A percentile compares a stretch with the other conserved stretches of the same genome.
Conservation (phyloP, 441 rosid species). For the Adansonia rubrostipa region DNA sequence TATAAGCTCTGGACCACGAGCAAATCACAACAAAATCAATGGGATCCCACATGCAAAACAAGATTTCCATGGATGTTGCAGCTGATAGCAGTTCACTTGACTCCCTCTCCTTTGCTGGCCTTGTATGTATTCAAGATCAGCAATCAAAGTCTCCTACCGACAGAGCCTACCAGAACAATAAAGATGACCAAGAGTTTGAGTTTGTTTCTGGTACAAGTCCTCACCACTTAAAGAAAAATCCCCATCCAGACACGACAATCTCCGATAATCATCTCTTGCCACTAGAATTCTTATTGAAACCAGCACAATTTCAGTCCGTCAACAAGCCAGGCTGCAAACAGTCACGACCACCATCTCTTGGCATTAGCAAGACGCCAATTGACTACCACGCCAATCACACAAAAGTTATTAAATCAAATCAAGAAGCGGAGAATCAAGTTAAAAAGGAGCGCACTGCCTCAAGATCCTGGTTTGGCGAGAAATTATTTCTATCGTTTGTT, state of each 20-base stretch:
- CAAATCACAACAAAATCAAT: constrained; percentile 26
- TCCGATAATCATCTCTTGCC: constrained; percentile 33
- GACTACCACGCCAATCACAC: not conserved
- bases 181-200: constrained; percentile 38
- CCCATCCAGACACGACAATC: constrained; percentile 18
- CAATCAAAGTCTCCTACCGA: constrained; percentile 26
- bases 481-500: constrained; percentile 34
- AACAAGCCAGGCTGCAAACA: constrained; percentile 17
- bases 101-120: constrained; percentile 48
- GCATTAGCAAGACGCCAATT: constrained; percentile 21
- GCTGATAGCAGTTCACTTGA: constrained; percentile 33
- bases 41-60: constrained; percentile 38
- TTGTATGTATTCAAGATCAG: constrained; percentile 46
- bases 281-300: constrained; percentile 31
- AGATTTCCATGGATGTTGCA: constrained; percentile 34
- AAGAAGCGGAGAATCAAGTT: constrained; percentile 31
- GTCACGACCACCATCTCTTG: constrained; percentile 3
- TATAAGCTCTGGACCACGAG: not conserved
- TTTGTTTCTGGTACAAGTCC: constrained; percentile 23
- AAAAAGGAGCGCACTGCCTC: constrained; percentile 28
- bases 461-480: constrained; percentile 31
- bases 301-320: constrained; percentile 26
- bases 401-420: constrained; percentile 20
- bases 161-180: constrained; percentile 8
- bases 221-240: not conserved